Evolutionary conservation across 768 basidiomycete species (phyloP), one percentile per base, ranked within the genome.

Genomic region (Suillus paluster): DNA sequence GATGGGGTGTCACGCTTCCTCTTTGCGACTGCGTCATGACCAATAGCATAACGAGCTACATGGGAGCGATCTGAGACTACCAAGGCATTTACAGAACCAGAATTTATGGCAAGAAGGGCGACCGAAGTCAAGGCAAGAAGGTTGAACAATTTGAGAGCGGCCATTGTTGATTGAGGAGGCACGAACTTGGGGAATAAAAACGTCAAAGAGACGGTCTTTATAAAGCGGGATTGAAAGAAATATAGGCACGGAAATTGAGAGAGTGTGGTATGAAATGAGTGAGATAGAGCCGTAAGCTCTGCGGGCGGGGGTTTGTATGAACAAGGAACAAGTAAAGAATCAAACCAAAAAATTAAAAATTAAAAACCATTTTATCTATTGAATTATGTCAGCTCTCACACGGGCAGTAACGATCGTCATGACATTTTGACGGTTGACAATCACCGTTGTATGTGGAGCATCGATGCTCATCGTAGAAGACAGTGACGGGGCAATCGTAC

Each of bases 81-180:
- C 55, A 92, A 78, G 8, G 90, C 90, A 65, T 78, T 78, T 44
- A 78, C 84, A 25, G 82, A 80, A 8, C 77, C 60, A 0, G 84
- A 71, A 36, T 70, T 81, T 66, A 79, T 78, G 52, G 83, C 79
- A 63, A 91, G 62, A 64, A 91, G 68, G 23, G 86, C 83, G 57
- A 92, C 69, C 27, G 86, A 78, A 17, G 84, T 77, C 44, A 92
- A 63, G 23, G 89, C 83, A 58, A 92, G 30, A 63, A 91, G 73
- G 68, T 82, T 83, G 69, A 89, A 69, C 53, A 89, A 69, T 64
- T 83, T 88, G 61, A 76, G 46, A 53, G 80, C 69, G 46, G 84
- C 80, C 84, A 86, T 86, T 53, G 46, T 36, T 57, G 44, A 53
- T 50, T 1, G 70, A 66, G 55, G 56, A 66, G 62, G 58, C 57